Evolutionary conservation across 2,329 filamentous ascomycete species (phyloP).

Genomic region (Xylariomycetidae sp.): DNA sequence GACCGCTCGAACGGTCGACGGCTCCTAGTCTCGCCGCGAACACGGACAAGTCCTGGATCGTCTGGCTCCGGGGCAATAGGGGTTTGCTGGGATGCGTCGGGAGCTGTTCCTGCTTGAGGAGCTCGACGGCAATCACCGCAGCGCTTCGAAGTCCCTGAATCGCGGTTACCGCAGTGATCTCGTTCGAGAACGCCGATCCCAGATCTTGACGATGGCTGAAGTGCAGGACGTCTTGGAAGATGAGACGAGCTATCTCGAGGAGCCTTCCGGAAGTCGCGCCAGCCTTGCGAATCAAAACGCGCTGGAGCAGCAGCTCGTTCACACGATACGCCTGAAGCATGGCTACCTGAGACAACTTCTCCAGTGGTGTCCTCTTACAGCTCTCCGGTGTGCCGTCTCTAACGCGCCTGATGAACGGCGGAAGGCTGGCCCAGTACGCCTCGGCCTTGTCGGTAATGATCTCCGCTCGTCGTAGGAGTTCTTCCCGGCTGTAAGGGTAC

Average conservation of each 20-base stretch:
- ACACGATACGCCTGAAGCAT: conserved; percentile 19
- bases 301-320: conserved; percentile 28
- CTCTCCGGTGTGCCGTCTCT: conserved; percentile 14
- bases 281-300: conserved; percentile 29
- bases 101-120: conserved; percentile 30
- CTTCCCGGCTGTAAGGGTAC: conserved; percentile 25
- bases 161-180: conserved; percentile 25
- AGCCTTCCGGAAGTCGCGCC: conserved; percentile 28
- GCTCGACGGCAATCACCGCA: conserved; percentile 30
- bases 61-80: conserved; percentile 29
- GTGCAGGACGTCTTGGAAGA: conserved; percentile 28
- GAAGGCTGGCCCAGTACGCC: conserved; percentile 21
- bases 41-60: conserved; percentile 31
- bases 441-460: conserved; percentile 17
- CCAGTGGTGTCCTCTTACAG: conserved; percentile 15
- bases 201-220: conserved; percentile 27
- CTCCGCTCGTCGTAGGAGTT: conserved; percentile 21
- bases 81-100: conserved; percentile 28
- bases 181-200: conserved; percentile 21
- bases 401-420: conserved; percentile 19
- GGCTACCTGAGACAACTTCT: conserved; percentile 19
- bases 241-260: conserved; percentile 22
- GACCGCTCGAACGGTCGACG: conserved; percentile 26
- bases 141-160: conserved; percentile 29
- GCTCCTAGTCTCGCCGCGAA: conserved; percentile 29